phyloP scores from a whole-genome alignment of 2,329 filamentous ascomycete species.

The Colletotrichum cordylinicola region DNA sequence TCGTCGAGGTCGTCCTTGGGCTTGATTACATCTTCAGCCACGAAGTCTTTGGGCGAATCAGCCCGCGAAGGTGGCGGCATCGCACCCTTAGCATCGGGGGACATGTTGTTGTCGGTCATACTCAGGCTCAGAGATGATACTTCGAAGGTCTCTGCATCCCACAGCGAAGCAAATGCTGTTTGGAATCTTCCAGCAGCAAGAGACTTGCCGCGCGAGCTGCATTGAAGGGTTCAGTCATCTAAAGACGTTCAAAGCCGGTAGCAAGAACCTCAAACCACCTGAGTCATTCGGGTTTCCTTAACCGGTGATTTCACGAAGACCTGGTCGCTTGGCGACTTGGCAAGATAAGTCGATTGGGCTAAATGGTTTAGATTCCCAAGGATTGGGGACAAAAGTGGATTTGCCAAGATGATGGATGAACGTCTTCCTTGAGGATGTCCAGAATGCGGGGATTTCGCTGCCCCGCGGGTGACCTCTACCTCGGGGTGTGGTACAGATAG shows the following conservation, averaged over 20 bases:
- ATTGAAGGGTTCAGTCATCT: background rate
- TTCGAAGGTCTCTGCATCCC: rapidly evolving
- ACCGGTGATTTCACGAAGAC: background rate
- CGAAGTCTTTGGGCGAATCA: background rate
- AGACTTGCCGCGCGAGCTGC: background rate
- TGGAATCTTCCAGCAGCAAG: background rate
- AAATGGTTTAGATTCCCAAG: background rate
- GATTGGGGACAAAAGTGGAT: background rate
- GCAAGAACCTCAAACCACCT: background rate
- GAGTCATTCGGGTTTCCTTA: background rate
- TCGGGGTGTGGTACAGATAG: background rate
- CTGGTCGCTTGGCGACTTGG: background rate
- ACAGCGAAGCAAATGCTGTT: background rate
- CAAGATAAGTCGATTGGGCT: background rate
- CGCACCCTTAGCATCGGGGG: background rate
- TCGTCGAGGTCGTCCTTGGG: background rate
- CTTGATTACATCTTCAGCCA: background rate
- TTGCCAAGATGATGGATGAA: background rate
- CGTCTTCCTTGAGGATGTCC: background rate
- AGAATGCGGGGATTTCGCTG: background rate
- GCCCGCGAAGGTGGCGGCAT: background rate
- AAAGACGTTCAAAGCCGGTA: background rate
- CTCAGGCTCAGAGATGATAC: background rate
- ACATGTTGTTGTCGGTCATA: background rate
- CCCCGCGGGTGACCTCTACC: background rate